A percentile compares a stretch with the other conserved stretches of the same genome.
Evolutionary conservation across 352 stramenopile genomes (phyloP).

Genomic region (Phytophthora hybrid): DNA sequence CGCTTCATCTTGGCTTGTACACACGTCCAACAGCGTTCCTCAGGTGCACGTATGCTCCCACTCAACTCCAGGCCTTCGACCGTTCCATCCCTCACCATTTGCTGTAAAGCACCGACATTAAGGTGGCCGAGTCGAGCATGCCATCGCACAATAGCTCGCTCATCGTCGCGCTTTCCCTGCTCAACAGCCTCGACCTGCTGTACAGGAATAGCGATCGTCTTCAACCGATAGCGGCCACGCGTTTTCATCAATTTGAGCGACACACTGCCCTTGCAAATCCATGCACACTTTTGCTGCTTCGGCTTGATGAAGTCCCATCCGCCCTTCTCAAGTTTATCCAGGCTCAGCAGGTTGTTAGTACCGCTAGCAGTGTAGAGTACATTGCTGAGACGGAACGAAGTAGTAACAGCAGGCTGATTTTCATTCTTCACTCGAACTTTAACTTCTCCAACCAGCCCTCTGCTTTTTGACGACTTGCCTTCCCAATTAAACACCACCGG

Average conservation of each 20-base stretch:
- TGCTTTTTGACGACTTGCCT: neutral
- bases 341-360: neutral
- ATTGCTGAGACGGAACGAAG: neutral
- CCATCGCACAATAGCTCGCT: neutral
- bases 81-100: neutral
- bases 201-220: neutral
- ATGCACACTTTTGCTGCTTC: neutral
- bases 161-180: neutral
- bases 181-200: neutral
- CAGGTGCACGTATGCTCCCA: neutral
- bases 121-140: neutral
- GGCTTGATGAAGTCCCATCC: neutral
- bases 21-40: slow-evolving; percentile 7
- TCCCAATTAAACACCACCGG: neutral
- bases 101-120: neutral
- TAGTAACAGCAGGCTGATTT: neutral
- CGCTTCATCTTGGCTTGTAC: slow-evolving; percentile 6
- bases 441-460: neutral
- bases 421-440: neutral
- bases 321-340: neutral
- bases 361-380: neutral
- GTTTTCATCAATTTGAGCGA: neutral
- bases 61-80: neutral
- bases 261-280: neutral
- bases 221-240: neutral